Evolutionary conservation across 2,329 filamentous ascomycete species (phyloP).

Genomic region (Fusarium fujikuroi): DNA sequence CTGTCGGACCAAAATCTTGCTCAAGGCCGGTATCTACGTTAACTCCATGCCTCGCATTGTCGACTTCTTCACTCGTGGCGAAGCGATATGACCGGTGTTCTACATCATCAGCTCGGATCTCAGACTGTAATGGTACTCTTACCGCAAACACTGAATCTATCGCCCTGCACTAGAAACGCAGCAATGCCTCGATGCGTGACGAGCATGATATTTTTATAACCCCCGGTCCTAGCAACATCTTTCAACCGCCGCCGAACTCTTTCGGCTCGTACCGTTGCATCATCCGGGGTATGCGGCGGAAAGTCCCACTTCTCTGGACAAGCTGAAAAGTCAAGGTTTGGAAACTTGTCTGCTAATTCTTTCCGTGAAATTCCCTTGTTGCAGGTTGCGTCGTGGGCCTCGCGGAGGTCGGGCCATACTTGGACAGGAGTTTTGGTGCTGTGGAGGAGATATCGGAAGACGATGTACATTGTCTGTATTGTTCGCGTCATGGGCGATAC

Average conservation of each 20-base stretch:
- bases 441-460: conserved; percentile 22
- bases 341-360: conserved; percentile 29
- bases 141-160: conserved; percentile 36
- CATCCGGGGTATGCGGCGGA: conserved; percentile 17
- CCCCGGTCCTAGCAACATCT: conserved; percentile 1
- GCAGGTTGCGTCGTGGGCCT: conserved; percentile 41
- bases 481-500: conserved; percentile 35
- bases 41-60: conserved; percentile 2
- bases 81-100: conserved; percentile 35
- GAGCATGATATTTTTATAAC: conserved; percentile 32
- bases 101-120: neutral
- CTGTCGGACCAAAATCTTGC: conserved; percentile 36
- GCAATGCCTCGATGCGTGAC: conserved; percentile 37
- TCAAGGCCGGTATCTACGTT: conserved; percentile 24
- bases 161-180: conserved; percentile 35
- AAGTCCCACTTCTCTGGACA: conserved; percentile 37
- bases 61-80: conserved; percentile 6
- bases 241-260: conserved; percentile 28
- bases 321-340: conserved; percentile 31
- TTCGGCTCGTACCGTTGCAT: conserved; percentile 33
- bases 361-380: conserved; percentile 35
- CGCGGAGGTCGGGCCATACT: conserved; percentile 41
- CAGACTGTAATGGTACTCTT: accelerated
- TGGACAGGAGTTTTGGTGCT: conserved; percentile 9
- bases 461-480: conserved; percentile 36